Percentiles rank a stretch among this genome's conserved stretches.
These are phyloP conservation scores for Mesembryanthemum crystallinum DNA, from an alignment of 148 eudicot genomes.

Conservation along the genomic window DNA sequence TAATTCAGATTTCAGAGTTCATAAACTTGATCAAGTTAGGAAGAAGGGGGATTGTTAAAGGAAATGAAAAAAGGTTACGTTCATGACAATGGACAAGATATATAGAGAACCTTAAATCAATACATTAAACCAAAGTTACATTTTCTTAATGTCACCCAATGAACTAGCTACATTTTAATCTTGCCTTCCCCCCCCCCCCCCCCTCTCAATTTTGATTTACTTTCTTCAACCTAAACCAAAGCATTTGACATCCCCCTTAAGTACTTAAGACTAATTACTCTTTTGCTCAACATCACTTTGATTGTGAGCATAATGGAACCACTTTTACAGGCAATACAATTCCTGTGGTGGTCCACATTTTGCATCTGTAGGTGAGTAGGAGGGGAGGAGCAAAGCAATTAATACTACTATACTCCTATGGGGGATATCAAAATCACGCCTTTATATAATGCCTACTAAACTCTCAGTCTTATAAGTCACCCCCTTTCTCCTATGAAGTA, in stretches of 20 bases:
- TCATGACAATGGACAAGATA: no score
- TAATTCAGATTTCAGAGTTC: no score
- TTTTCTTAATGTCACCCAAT: no score
- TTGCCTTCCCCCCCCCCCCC: no score
- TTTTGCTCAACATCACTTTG: background rate
- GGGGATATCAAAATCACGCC: background rate
- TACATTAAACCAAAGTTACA: no score
- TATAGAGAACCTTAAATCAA: no score
- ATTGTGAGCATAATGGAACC: conserved; percentile 10
- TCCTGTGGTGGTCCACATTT: conserved; percentile 24
- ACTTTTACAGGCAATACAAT: conserved; percentile 16
- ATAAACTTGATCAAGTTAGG: no score
- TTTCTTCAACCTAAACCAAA: background rate
- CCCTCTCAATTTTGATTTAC: no score
- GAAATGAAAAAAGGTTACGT: no score
- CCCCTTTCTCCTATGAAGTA: background rate
- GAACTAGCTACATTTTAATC: no score
- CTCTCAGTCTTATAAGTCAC: conserved; percentile 2
- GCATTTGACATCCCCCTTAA: background rate
- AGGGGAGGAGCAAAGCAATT: conserved; percentile 18
- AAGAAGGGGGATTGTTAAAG: no score
- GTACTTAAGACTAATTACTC: background rate
- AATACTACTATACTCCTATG: conserved; percentile 3
- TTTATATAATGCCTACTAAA: conserved; percentile 20
- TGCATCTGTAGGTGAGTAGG: conserved; percentile 15